phyloP scores from a whole-genome alignment of 2,329 filamentous ascomycete species.

The Aureobasidium melanogenum region DNA sequence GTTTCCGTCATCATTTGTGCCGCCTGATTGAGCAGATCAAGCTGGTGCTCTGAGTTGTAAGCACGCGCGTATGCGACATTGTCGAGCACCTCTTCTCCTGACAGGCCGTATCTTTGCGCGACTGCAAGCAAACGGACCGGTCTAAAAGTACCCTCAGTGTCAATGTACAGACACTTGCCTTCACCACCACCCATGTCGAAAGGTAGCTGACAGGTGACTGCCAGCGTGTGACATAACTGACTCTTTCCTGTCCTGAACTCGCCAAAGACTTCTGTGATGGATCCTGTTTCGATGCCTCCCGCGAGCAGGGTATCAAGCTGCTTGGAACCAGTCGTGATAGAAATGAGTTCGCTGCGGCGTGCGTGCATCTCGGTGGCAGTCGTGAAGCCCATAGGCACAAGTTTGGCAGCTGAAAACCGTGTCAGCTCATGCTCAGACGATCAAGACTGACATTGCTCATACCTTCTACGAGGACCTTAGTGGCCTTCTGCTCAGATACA shows the following conservation, averaged over 20 bases:
- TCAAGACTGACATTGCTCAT: slow-evolving; percentile 18
- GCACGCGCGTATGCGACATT: slow-evolving; percentile 97
- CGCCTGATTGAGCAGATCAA: slow-evolving; percentile 89
- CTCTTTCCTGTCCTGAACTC: slow-evolving; percentile 98
- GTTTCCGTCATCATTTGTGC: slow-evolving; percentile 99
- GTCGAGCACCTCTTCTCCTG: slow-evolving; percentile 93
- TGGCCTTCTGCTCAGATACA: slow-evolving; percentile 93
- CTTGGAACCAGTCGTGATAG: slow-evolving; percentile 95
- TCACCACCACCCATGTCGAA: slow-evolving; percentile 99
- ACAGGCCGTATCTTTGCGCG: slow-evolving; percentile 87
- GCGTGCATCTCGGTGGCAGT: slow-evolving; percentile 99
- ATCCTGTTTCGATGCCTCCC: slow-evolving; percentile 92
- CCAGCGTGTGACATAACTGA: slow-evolving; percentile 97
- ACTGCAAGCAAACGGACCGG: slow-evolving; percentile 86
- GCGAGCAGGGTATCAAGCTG: slow-evolving; percentile 91
- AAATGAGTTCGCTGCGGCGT: slow-evolving; percentile 90
- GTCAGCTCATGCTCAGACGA: slow-evolving; percentile 10
- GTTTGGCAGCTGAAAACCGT: slow-evolving; percentile 63
- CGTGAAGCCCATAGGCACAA: slow-evolving; percentile 98
- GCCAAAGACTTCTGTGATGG: slow-evolving; percentile 95
- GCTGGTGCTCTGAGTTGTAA: slow-evolving; percentile 97
- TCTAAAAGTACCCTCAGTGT: slow-evolving; percentile 92
- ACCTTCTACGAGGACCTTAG: slow-evolving; percentile 86
- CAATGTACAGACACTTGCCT: slow-evolving; percentile 96
- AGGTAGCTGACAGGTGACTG: slow-evolving; percentile 92